Evolutionary conservation across 176 grass and related monocot genomes (phyloP), one percentile per base, ranked within the genome.

Genomic region (Hordeum marinum): DNA sequence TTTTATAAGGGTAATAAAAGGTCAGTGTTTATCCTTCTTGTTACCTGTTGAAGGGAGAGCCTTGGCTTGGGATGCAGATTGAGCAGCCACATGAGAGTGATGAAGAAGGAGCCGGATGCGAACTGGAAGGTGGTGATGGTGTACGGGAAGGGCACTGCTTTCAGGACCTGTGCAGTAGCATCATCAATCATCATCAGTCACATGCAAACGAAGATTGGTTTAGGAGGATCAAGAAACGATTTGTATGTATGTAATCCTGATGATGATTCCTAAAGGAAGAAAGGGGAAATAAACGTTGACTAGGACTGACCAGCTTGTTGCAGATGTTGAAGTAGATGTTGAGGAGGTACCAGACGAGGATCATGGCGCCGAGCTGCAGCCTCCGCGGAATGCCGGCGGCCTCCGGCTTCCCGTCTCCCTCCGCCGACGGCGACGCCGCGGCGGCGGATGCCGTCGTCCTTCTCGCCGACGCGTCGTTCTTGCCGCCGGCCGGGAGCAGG

Each of bases 281-380:
- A 25, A 66, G n/a, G 11, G 35, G 31, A 34, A 14, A 27, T 34
- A 57, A 10, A 59, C 41, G 6, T 8, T 46, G 75, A 61, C n/a
- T 40, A 66, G 24, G 26, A 42, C 58, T 7, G 18, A 94, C 92
- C 90, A 92, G 82, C 67, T 94, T 94, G 82, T 94, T 94, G 82
- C 64, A 90, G 89, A 94, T 92, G 82, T 92, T 94, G 87, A 94
- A 94, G 84, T 88, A 94, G 68, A 94, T 92, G 90, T 94, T 94
- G 87, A 94, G 88, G 34, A 88, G 58, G 74, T 90, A 92, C 92
- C 92, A 94, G 72, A 87, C 86, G 67, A 91, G 80, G 78, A 94
- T 87, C 90, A 92, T 92, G 23, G 77, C 20, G 11, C 87, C 90
- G 66, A 94, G 80, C 78, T 67, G 79, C 43, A 94, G 15, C 12